A percentile compares a stretch with the other conserved stretches of the same genome.
phyloP scores from a whole-genome alignment of 176 grass and related monocot species.

The Ampelocalamus luodianensis region DNA sequence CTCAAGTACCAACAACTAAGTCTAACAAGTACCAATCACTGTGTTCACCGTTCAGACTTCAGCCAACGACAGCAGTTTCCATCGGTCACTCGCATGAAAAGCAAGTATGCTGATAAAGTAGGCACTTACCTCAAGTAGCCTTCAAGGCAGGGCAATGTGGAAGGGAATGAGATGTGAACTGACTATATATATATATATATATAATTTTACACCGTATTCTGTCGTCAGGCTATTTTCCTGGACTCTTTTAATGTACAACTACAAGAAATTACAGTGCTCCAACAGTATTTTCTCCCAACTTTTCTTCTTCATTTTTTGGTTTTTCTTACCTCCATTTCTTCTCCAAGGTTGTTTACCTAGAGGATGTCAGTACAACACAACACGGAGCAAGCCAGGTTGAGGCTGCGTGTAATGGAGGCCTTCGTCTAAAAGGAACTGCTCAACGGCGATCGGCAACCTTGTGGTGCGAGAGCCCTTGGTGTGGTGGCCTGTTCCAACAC shows the following conservation, averaged over 20 bases:
- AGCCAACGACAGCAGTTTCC: neutral
- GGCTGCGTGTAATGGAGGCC: slow-evolving; percentile 56
- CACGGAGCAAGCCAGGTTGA: slow-evolving; percentile 56
- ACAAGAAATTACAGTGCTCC: slow-evolving; percentile 34
- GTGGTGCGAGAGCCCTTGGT: slow-evolving; percentile 51
- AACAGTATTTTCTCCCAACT: neutral
- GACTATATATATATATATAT: slow-evolving; percentile 21
- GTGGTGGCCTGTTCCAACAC: slow-evolving; percentile 65
- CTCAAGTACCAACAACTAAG: neutral
- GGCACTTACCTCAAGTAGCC: neutral
- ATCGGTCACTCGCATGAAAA: neutral
- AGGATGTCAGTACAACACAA: slow-evolving; percentile 46
- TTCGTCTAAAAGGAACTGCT: slow-evolving; percentile 59
- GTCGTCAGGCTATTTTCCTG: slow-evolving; percentile 40
- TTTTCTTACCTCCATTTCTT: slow-evolving; percentile 3
- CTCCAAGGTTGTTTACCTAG: slow-evolving; percentile 5
- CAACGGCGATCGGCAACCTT: slow-evolving; percentile 51
- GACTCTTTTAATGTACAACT: slow-evolving; percentile 32
- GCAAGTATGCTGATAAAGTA: neutral
- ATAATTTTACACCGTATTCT: slow-evolving; percentile 37
- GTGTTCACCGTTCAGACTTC: neutral
- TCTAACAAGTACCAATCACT: neutral
- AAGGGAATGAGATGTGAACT: slow-evolving; percentile 17
- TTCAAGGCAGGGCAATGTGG: neutral
- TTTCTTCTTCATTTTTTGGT: slow-evolving; percentile 15